Evolutionary conservation across 257 asterid genomes (phyloP), one percentile per base, ranked within the genome.

Genomic region (Solanum virginianum): DNA sequence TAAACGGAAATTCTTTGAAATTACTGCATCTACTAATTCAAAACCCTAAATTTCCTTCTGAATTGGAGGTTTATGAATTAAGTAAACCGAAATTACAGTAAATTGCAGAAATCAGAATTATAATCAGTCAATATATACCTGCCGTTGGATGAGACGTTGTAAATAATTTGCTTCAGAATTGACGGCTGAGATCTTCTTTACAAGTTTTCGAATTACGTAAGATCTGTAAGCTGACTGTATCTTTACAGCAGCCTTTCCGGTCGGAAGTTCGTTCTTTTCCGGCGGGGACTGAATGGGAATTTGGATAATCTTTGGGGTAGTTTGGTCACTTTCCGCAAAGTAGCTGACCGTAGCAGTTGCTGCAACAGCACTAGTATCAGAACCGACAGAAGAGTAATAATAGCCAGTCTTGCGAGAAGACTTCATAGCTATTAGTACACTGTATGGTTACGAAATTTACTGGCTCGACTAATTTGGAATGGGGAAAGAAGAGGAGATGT

Each of bases 161-260:
- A 95, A 94, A 88, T 88, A 86, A 84, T 84, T 90, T 49, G 98
- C 98, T 89, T 94, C 95, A 47, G 90, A 91, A 90, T 94, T 88
- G 88, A 93, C 98, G 81, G 95, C 86, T 56, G 95, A 84, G 86
- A 96, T 92, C 89, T 90, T 93, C 89, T 87, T 87, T 53, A 96
- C 93, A 16, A 96, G 94, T 29, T 3, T 36, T 22, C 98, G 94
- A 55, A 94, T 92, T 26, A 81, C 43, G 87, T 91, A 90, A 81
- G 98, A 91, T 86, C 98, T 86, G 87, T 91, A 94, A 77, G 92
- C 92, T 2, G 99, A 88, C 85, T 94, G 98, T 85, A 96, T 93
- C 91, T 79, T 93, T 47, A 89, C 87, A 60, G 93, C 97, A 11
- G 97, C 96, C 6, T 86, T 63, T 68, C 84, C 49, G 87, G 71